A percentile compares a stretch with the other conserved stretches of the same genome.
phyloP scores from a whole-genome alignment of 164 flowering plant species.

The Magnolia changhungtana region DNA sequence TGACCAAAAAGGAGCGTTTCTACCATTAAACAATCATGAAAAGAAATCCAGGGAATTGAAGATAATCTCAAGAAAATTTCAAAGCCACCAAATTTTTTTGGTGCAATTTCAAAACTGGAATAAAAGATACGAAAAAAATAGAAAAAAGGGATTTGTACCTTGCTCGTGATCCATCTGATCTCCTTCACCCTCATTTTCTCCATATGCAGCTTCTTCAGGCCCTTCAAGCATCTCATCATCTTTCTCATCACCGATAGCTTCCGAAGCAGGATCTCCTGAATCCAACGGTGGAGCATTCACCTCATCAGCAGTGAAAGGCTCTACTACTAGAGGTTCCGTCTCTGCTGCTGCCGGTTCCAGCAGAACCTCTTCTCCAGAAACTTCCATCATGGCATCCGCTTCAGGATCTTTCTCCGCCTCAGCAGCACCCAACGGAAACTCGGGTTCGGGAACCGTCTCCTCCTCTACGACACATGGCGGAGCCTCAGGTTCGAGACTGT shows the following conservation, averaged over 20 bases:
- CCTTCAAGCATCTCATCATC: background rate
- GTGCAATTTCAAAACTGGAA: background rate
- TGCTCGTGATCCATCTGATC: conserved; percentile 3
- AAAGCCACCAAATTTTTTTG: background rate
- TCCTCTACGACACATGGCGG: background rate
- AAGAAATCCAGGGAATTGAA: no score
- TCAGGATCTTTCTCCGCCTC: background rate
- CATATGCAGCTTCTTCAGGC: background rate
- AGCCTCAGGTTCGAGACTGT: background rate
- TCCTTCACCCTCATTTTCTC: background rate
- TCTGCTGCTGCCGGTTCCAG: background rate
- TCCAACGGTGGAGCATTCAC: background rate
- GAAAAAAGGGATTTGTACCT: conserved; percentile 3
- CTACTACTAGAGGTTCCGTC: background rate
- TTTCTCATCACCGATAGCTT: background rate
- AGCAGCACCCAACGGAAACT: background rate
- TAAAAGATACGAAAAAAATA: background rate
- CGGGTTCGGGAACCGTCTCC: background rate
- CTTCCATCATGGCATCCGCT: background rate
- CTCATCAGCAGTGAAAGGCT: background rate
- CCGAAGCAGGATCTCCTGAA: background rate
- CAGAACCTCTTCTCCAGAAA: background rate
- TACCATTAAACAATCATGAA: no score
- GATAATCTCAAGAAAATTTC: background rate
- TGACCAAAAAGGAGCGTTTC: no score